phyloP scores from a whole-genome alignment of 2,329 filamentous ascomycete genomes.

The Thelonectria blattea region DNA sequence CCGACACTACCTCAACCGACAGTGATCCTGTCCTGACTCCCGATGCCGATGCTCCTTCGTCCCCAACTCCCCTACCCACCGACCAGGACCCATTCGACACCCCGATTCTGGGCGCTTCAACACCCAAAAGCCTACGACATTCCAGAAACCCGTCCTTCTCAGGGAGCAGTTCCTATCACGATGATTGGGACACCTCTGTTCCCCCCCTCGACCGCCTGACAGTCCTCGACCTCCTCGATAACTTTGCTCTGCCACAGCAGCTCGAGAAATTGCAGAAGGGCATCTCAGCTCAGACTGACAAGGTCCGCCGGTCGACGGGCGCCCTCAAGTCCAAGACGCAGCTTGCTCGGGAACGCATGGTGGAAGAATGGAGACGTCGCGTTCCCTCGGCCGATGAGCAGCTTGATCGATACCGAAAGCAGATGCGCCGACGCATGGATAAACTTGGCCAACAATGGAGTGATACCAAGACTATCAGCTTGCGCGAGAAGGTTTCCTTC shows the following conservation, averaged over 20 bases:
- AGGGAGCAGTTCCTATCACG: conserved; percentile 83
- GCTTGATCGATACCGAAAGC: conserved; percentile 85
- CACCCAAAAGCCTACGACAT: conserved; percentile 59
- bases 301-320: conserved; percentile 82
- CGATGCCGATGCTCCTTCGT: conserved; percentile 46
- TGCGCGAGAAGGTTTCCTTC: conserved; percentile 93
- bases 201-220: conserved; percentile 89
- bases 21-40: conserved; percentile 51
- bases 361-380: conserved; percentile 89
- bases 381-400: conserved; percentile 90
- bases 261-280: conserved; percentile 89
- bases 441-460: conserved; percentile 86
- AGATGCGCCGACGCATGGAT: conserved; percentile 89
- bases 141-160: conserved; percentile 84
- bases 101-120: conserved; percentile 55
- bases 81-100: conserved; percentile 55
- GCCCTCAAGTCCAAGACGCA: conserved; percentile 77
- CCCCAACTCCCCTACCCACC: conserved; percentile 50
- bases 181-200: conserved; percentile 80
- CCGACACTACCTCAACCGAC: conserved; percentile 36
- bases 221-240: conserved; percentile 92
- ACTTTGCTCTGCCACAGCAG: conserved; percentile 86
- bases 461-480: conserved; percentile 84
- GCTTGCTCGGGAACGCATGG: conserved; percentile 84
- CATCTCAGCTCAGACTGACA: conserved; percentile 81